phyloP scores from a whole-genome alignment of 371 early-diverging fungal genomes.

The Funneliformis caledonium region DNA sequence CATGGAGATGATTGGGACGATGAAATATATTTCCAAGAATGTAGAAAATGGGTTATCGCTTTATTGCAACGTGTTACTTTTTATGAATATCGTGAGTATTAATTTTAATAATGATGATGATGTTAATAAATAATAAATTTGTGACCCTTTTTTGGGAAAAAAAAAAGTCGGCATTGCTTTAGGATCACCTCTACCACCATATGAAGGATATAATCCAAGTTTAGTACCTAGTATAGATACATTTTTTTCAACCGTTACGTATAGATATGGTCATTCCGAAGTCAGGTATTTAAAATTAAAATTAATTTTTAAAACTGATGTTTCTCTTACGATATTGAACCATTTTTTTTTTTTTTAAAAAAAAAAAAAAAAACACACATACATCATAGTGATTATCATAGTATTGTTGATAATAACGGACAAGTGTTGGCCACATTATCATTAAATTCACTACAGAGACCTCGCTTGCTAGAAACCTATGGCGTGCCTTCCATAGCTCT shows the following conservation, averaged over 20 bases:
- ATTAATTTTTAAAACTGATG: background rate
- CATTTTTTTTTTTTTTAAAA: background rate
- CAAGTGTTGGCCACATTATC: background rate
- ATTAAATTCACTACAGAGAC: background rate
- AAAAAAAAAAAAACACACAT: background rate
- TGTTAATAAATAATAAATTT: too few species aligned
- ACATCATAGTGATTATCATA: conserved; percentile 2
- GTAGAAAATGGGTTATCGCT: conserved; percentile 30
- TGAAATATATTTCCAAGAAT: conserved; percentile 29
- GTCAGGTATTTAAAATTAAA: background rate
- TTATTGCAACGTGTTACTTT: background rate
- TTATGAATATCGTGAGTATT: conserved; percentile 13
- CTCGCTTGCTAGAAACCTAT: background rate
- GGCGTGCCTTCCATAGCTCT: background rate
- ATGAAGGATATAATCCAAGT: background rate
- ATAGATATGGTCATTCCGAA: conserved; percentile 36
- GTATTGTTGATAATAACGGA: conserved; percentile 5
- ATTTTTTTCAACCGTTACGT: conserved; percentile 14
- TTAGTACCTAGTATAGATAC: conserved; percentile 1
- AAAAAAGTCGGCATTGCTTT: conserved; percentile 10
- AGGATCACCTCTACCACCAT: conserved; percentile 12
- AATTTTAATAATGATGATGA: too few species aligned
- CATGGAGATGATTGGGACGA: conserved; percentile 6
- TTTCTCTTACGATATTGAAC: background rate
- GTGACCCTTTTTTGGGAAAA: background rate